Evolutionary conservation across 2,329 filamentous ascomycete genomes (phyloP).

Genomic region (Colletotrichum costaricense): DNA sequence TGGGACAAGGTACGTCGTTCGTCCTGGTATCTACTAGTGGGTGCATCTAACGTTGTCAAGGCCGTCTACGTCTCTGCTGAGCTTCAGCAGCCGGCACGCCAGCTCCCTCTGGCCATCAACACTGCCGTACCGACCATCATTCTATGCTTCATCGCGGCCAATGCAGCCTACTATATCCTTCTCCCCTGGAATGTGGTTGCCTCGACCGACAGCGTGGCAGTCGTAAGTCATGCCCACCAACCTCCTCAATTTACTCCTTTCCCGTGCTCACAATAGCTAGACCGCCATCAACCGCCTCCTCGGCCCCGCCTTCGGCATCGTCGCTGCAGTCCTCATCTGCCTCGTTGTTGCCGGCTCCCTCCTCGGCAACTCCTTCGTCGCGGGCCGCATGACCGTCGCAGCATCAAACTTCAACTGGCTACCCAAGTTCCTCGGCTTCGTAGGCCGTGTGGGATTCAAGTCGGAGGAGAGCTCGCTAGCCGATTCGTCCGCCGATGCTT

Average conservation of each 20-base stretch:
- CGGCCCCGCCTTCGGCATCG: constrained; percentile 63
- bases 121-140: constrained; percentile 70
- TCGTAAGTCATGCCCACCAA: constrained; percentile 55
- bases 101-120: constrained; percentile 72
- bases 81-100: constrained; percentile 60
- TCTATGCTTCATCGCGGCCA: constrained; percentile 68
- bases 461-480: constrained; percentile 22
- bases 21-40: fast-evolving
- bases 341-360: constrained; percentile 71
- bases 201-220: constrained; percentile 70
- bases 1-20: constrained; percentile 69
- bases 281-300: constrained; percentile 67
- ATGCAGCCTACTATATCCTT: constrained; percentile 71
- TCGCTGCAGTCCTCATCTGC: constrained; percentile 67
- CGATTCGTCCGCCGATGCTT: constrained; percentile 3
- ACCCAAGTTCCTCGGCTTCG: constrained; percentile 54
- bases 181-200: constrained; percentile 70
- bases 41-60: constrained; percentile 41
- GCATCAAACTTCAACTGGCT: constrained; percentile 66
- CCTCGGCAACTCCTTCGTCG: constrained; percentile 72
- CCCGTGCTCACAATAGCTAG: constrained; percentile 43
- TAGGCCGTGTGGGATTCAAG: constrained; percentile 55
- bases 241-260: background rate
- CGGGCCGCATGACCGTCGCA: constrained; percentile 70
- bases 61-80: constrained; percentile 68